Evolutionary conservation across 768 basidiomycete genomes (phyloP).

Genomic region (Gloeostereum incarnatum): DNA sequence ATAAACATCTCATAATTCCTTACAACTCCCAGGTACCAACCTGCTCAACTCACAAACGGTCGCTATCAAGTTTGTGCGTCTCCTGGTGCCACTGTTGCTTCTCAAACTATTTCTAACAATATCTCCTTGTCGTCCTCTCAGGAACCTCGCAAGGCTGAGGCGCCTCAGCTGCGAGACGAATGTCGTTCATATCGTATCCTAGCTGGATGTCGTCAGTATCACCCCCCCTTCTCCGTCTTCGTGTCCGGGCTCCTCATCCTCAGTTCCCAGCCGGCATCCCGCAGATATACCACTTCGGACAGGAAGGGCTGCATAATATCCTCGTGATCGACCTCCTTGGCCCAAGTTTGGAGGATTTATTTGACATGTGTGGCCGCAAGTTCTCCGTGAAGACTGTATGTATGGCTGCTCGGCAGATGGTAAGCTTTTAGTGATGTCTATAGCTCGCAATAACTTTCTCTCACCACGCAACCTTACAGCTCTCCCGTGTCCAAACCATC

Average conservation of each 20-base stretch:
- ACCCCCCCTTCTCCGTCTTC: slow-evolving; percentile 4
- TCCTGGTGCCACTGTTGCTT: slow-evolving; percentile 5
- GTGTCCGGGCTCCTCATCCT: slow-evolving; percentile 12
- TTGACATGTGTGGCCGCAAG: slow-evolving; percentile 98
- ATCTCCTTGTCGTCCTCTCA: no score
- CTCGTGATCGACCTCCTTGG: slow-evolving; percentile 97
- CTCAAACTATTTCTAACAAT: slow-evolving; percentile 7
- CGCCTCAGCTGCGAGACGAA: slow-evolving; percentile 96
- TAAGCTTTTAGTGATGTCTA: slow-evolving; percentile 20
- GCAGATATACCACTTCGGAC: slow-evolving; percentile 99
- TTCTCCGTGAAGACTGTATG: slow-evolving; percentile 98
- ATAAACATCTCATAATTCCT: slow-evolving; percentile 4
- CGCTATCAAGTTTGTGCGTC: slow-evolving; percentile 98
- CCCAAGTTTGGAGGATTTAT: slow-evolving; percentile 93
- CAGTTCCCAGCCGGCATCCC: slow-evolving; percentile 77
- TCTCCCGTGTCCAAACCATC: slow-evolving; percentile 93
- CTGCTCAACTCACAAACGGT: slow-evolving; percentile 97
- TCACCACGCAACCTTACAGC: slow-evolving; percentile 31
- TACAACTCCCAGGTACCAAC: slow-evolving; percentile 66
- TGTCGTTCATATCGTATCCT: slow-evolving; percentile 94
- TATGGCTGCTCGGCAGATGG: slow-evolving; percentile 98
- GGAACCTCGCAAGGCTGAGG: slow-evolving; percentile 92
- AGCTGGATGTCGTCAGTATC: slow-evolving; percentile 75
- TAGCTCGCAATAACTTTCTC: slow-evolving; percentile 2
- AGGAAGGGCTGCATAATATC: slow-evolving; percentile 97